Percentiles rank a stretch among this genome's conserved stretches.
Evolutionary conservation across 2,329 filamentous ascomycete genomes (phyloP).

Genomic region (Penicillium sp.): DNA sequence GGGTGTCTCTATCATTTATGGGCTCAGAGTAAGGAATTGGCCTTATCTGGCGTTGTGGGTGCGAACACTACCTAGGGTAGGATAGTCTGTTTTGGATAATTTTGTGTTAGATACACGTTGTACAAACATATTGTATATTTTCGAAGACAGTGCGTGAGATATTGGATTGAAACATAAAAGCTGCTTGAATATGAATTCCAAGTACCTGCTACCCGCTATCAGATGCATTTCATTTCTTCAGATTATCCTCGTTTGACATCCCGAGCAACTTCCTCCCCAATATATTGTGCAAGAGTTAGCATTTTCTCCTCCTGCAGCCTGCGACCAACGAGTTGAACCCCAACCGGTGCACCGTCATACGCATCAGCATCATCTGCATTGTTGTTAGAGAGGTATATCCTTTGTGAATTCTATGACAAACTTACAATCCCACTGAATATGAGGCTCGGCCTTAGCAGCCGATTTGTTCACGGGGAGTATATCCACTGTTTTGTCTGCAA

Average conservation of each 20-base stretch:
- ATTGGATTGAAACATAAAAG: no score
- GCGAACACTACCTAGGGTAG: no score
- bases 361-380: conserved; percentile 52
- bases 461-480: conserved; percentile 43
- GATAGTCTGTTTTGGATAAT: no score
- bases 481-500: conserved; percentile 57
- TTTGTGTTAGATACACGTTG: no score
- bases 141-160: no score
- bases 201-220: no score
- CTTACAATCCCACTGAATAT: conserved; percentile 56
- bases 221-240: no score
- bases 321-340: conserved; percentile 54
- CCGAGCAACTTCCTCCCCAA: conserved; percentile 30
- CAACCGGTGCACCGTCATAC: conserved; percentile 55
- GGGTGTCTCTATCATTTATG: no score
- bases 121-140: no score
- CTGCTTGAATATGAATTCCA: no score
- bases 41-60: no score
- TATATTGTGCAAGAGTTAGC: conserved; percentile 49
- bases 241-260: neutral
- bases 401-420: conserved; percentile 3
- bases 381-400: conserved; percentile 8
- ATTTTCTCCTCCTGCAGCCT: conserved; percentile 58
- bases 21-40: no score
- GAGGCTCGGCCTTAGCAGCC: conserved; percentile 47